Conservation (phyloP, 2,329 filamentous ascomycete species). For the Cladosporium colombiae region DNA sequence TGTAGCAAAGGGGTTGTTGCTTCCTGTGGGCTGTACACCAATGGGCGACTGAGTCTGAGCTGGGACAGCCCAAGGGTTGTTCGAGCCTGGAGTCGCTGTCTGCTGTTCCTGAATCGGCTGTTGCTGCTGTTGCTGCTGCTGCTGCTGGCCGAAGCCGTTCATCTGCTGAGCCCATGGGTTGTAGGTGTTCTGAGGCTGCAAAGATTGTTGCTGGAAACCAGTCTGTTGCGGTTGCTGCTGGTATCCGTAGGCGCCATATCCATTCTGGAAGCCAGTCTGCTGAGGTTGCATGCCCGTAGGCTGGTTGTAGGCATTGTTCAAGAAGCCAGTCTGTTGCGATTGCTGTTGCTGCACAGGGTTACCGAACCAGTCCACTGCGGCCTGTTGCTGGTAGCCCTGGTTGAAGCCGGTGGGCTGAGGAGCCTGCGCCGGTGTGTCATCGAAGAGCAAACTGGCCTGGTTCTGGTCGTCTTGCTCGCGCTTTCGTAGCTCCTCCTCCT, state of each 20-base stretch:
- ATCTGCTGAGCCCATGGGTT: constrained; percentile 43
- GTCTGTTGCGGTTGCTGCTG: constrained; percentile 63
- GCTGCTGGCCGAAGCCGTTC: constrained; percentile 60
- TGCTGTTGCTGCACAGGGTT: constrained; percentile 75
- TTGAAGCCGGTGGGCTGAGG: constrained; percentile 84
- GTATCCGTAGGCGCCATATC: constrained; percentile 64
- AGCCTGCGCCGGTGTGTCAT: constrained; percentile 67
- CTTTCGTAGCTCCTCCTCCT: constrained; percentile 86
- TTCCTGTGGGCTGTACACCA: constrained; percentile 84
- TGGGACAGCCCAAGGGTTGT: constrained; percentile 82
- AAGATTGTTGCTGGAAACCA: constrained; percentile 57
- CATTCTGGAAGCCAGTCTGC: constrained; percentile 67
- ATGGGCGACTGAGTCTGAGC: constrained; percentile 64
- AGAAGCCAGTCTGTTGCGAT: constrained; percentile 60
- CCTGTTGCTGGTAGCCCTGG: constrained; percentile 96
- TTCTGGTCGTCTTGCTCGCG: constrained; percentile 86
- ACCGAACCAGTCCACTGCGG: constrained; percentile 93
- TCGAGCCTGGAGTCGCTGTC: constrained; percentile 73
- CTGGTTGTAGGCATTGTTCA: constrained; percentile 72
- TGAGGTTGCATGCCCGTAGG: constrained; percentile 70
- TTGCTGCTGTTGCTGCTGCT: constrained; percentile 46
- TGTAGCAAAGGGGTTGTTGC: constrained; percentile 93
- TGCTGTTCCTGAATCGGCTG: constrained; percentile 60
- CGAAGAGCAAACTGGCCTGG: constrained; percentile 77
- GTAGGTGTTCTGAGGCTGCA: constrained; percentile 63